Evolutionary conservation across 2,329 filamentous ascomycete genomes (phyloP).

Genomic region (Gaeumannomyces sp.): DNA sequence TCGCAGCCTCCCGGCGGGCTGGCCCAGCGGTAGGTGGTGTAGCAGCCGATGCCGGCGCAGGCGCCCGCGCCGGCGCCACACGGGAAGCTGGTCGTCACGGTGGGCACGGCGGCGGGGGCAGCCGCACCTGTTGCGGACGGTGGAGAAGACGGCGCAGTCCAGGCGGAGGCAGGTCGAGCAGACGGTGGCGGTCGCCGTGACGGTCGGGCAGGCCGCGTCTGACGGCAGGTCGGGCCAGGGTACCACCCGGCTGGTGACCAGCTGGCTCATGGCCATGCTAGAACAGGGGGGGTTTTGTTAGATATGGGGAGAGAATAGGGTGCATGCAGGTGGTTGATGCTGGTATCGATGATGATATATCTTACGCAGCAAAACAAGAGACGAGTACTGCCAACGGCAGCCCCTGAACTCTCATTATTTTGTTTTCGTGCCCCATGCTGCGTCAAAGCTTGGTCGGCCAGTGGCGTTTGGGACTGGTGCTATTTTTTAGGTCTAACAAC

Average conservation of each 20-base stretch:
- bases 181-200: conserved; percentile 12
- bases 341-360: background rate
- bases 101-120: conserved; percentile 11
- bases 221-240: background rate
- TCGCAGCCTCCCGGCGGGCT: conserved; percentile 7
- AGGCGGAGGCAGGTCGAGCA: conserved; percentile 8
- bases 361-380: background rate
- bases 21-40: conserved; percentile 9
- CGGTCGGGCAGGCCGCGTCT: conserved; percentile 11
- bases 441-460: background rate
- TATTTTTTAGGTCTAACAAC: too few relatives aligned
- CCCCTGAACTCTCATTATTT: background rate
- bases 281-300: background rate
- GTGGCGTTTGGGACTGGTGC: background rate
- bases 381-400: background rate
- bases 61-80: conserved; percentile 5
- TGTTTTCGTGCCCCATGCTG: background rate
- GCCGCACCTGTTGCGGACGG: conserved; percentile 11
- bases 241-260: background rate
- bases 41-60: conserved; percentile 11
- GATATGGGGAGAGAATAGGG: background rate
- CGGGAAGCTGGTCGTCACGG: conserved; percentile 9
- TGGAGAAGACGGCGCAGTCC: conserved; percentile 7
- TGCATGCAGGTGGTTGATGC: too few relatives aligned
- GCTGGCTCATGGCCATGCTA: background rate